Evolutionary conservation across 2,329 filamentous ascomycete species (phyloP), one percentile per base, ranked within the genome.

Genomic region (Trichoderma brevicompactum): DNA sequence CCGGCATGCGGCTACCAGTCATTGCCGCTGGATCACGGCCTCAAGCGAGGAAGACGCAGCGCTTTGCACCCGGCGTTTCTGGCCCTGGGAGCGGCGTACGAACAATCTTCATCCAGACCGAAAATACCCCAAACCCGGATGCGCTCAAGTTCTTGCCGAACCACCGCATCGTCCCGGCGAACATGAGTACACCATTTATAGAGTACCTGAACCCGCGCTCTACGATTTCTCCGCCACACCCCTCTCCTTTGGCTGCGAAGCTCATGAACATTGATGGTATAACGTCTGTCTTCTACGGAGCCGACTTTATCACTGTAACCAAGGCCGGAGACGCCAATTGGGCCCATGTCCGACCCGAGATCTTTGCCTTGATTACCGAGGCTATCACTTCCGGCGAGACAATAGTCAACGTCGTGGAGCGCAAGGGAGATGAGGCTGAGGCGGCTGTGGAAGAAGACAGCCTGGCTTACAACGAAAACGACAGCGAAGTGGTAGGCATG

Each of bases 51-150:
- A 64, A 52, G 60, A 62, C 59, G 23, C 67, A 62, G 59, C 68
- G 52, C 63, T 46, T 67, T 15, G 64, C 65, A 32, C 70, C 73
- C 12, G 66, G 70, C 54, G 68, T 74, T 48, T 69, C 70, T 67
- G 63, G 72, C 49, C 69, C 73, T 58, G 72, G 76, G 36, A 73
- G 73, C 62, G 79, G 80, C 56, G 76, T 76, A 66, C 89, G 94
- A 69, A 93, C 88, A 28, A 96, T 99, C 78, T 99, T 98, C 82
- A 99, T 99, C 74, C 95, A 99, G 80, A 98, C 94, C 5, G 94
- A 98, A 75, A 87, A 85, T 70, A 99, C 95, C 1, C 95, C 95
- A 32, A 99, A 99, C 79, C 84, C 88, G n/a, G 93, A 98, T 81
- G 94, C 93, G 40, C 85, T 98, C 74, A 99, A 99, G 81, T 99